Percentiles rank a stretch among this genome's conserved stretches.
Evolutionary conservation across 2,329 filamentous ascomycete species (phyloP).

Genomic region (Fusarium falciforme): DNA sequence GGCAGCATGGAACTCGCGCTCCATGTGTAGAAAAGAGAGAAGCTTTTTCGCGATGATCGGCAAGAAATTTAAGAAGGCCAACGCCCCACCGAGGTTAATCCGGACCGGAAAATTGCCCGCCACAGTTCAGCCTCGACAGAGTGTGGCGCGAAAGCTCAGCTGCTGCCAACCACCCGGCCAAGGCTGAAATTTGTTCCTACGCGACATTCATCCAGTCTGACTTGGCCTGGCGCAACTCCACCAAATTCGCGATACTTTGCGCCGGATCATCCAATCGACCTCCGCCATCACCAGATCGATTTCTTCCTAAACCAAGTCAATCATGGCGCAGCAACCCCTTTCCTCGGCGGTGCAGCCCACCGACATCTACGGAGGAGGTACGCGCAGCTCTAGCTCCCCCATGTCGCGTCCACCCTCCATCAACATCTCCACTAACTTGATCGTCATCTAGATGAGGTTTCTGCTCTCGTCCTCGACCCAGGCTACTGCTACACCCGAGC

Average conservation of each 20-base stretch:
- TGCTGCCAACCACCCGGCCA: conserved; percentile 41
- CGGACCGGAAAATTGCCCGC: conserved; percentile 5
- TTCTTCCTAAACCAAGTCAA: conserved; percentile 26
- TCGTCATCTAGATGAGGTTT: conserved; percentile 83
- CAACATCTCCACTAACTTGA: conserved; percentile 32
- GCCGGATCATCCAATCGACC: conserved; percentile 44
- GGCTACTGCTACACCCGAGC: conserved; percentile 92
- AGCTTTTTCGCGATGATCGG: conserved; percentile 5
- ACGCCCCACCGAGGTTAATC: conserved; percentile 35
- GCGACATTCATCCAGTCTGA: conserved; percentile 36
- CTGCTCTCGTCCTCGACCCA: conserved; percentile 94
- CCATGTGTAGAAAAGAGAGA: conserved; percentile 39
- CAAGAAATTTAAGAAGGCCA: conserved; percentile 37
- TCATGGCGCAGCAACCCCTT: conserved; percentile 68
- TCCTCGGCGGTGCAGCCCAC: conserved; percentile 68
- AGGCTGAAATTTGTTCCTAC: conserved; percentile 51
- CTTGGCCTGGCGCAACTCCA: conserved; percentile 41
- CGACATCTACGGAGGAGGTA: conserved; percentile 74
- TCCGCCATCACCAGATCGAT: conserved; percentile 21
- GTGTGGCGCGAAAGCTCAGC: conserved; percentile 20
- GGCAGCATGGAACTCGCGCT: conserved; percentile 47
- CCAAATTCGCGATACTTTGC: conserved; percentile 39
- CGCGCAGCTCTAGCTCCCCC: conserved; percentile 35
- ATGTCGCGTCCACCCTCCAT: conserved; percentile 27
- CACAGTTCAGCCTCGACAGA: conserved; percentile 29